These are phyloP conservation scores for Coemansia sp. DNA, from an alignment of 192 early-diverging fungal genomes.

Conservation along the genomic window DNA sequence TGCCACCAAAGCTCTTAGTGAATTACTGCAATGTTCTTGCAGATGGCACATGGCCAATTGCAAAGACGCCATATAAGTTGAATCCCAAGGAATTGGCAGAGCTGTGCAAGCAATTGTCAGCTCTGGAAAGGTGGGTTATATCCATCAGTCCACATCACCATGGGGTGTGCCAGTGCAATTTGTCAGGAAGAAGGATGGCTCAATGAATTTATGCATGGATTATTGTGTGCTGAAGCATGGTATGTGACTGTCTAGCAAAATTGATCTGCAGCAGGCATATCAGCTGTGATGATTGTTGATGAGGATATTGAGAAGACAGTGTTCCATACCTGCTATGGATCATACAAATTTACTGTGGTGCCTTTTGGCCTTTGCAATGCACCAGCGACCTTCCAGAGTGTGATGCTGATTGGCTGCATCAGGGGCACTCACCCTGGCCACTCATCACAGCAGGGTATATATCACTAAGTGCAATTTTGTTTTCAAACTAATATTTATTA, in stretches of 20 bases:
- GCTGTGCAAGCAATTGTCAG: constrained; percentile 26
- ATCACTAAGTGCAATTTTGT: too few relatives aligned
- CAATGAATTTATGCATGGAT: constrained; percentile 41
- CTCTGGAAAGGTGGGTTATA: constrained; percentile 22
- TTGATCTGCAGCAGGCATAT: constrained; percentile 51
- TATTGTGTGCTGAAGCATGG: constrained; percentile 51
- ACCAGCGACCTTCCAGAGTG: constrained; percentile 59
- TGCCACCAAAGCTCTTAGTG: not conserved
- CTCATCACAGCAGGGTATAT: too few relatives aligned
- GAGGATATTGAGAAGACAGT: constrained; percentile 47
- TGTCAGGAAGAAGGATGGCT: constrained; percentile 51
- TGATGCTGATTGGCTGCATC: too few relatives aligned
- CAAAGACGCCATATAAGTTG: constrained; percentile 17
- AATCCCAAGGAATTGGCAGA: constrained; percentile 33
- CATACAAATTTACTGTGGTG: constrained; percentile 59
- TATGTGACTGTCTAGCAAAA: constrained; percentile 34
- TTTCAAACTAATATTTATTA: too few relatives aligned
- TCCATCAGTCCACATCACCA: constrained; percentile 31
- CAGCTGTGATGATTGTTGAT: constrained; percentile 41
- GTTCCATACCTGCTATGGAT: constrained; percentile 37
- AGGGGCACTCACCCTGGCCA: too few relatives aligned
- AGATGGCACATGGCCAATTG: not conserved
- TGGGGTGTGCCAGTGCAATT: constrained; percentile 48
- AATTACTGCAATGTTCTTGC: not conserved
- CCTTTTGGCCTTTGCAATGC: constrained; percentile 30